phyloP scores from a whole-genome alignment of 208 protist species.

The Trypanosoma platydactyli region DNA sequence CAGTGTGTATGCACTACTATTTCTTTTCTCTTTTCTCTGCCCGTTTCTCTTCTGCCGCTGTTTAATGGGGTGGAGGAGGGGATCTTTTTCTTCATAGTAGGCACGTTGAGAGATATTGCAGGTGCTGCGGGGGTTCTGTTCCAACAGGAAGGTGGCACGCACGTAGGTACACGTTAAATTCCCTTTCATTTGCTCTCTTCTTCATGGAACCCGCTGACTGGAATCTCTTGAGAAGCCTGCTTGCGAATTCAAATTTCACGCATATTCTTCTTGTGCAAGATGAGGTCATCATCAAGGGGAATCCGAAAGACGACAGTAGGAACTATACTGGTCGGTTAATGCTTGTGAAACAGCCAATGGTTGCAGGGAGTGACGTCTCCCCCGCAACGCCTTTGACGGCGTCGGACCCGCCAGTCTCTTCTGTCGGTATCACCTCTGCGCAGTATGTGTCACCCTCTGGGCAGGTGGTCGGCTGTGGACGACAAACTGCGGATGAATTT shows the following conservation, averaged over 20 bases:
- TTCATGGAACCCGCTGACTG: not conserved
- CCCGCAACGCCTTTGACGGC: too few relatives aligned
- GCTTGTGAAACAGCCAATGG: slow-evolving; percentile 18
- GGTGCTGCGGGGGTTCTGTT: too few relatives aligned
- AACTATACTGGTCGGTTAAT: slow-evolving; percentile 18
- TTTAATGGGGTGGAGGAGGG: not conserved
- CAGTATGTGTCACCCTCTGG: not conserved
- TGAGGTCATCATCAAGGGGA: slow-evolving; percentile 28
- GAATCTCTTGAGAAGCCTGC: not conserved
- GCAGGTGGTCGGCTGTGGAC: not conserved
- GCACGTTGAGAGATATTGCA: not conserved
- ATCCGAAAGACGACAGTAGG: not conserved
- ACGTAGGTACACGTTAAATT: not conserved
- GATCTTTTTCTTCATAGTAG: not conserved
- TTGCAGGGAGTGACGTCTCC: too few relatives aligned
- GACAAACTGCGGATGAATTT: not conserved
- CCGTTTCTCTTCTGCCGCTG: not conserved
- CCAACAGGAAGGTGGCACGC: not conserved
- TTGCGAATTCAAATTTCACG: not conserved
- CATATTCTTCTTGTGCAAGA: slow-evolving; percentile 11
- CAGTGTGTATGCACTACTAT: too few relatives aligned
- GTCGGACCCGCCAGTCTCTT: not conserved
- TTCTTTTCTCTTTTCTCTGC: not conserved
- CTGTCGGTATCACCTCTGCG: not conserved
- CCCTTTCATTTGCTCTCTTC: not conserved